A percentile compares a stretch with the other conserved stretches of the same genome.
phyloP scores from a whole-genome alignment of 495 filamentous ascomycete genomes.

The Penicillium subrubescens region DNA sequence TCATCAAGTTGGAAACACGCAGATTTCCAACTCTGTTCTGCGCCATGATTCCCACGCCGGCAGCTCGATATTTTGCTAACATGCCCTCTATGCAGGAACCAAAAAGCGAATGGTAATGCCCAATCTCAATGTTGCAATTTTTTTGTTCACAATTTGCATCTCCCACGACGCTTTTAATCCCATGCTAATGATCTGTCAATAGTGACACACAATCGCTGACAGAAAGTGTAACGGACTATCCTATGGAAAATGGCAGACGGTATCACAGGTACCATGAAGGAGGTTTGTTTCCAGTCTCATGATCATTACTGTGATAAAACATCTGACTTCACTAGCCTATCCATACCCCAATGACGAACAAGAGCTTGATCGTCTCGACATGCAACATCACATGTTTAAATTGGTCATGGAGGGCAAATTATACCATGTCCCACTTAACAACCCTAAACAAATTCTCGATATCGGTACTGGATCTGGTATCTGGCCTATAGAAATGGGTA shows the following conservation, averaged over 20 bases:
- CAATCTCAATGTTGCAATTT: not conserved
- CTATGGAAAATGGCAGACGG: conserved; percentile 56
- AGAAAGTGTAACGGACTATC: conserved; percentile 53
- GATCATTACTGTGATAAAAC: not conserved
- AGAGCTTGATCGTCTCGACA: conserved; percentile 57
- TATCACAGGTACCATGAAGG: conserved; percentile 62
- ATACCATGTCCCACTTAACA: conserved; percentile 60
- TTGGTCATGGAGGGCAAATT: conserved; percentile 52
- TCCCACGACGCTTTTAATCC: no score
- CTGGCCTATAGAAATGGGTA: conserved; percentile 68
- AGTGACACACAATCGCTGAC: conserved; percentile 55
- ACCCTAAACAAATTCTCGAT: conserved; percentile 63
- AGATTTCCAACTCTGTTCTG: not conserved
- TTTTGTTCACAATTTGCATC: not conserved
- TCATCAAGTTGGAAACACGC: not conserved
- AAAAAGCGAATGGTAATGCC: conserved; percentile 27
- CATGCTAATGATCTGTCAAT: conserved; percentile 13
- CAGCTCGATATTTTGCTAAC: conserved; percentile 24
- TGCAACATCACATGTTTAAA: conserved; percentile 64
- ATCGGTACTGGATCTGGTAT: conserved; percentile 72
- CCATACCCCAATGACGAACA: conserved; percentile 60
- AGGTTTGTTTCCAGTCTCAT: conserved; percentile 39
- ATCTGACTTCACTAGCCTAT: conserved; percentile 43
- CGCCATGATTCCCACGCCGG: not conserved
- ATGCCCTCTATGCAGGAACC: conserved; percentile 21